A percentile compares a stretch with the other conserved stretches of the same genome.
Conservation (phyloP, 345 rosid species). For the Brassica incana region DNA sequence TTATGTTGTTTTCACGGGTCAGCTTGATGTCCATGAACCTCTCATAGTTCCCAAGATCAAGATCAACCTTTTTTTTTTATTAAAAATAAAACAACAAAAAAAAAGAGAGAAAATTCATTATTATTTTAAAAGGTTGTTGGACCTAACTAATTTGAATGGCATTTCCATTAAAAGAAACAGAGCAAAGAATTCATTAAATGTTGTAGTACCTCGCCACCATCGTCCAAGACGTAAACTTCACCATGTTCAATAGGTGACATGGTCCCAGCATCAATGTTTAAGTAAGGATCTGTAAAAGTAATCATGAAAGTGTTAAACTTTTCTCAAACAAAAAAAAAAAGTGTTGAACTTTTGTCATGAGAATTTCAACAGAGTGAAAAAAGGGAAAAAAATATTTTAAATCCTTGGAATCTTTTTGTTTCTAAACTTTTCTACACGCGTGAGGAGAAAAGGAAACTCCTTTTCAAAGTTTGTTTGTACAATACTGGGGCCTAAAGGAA, state of each 20-base stretch:
- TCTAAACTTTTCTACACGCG: constrained; percentile 33
- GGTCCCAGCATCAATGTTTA: constrained; percentile 90
- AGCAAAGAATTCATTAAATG: not conserved
- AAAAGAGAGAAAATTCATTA: not conserved
- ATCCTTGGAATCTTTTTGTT: constrained; percentile 14
- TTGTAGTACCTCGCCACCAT: constrained; percentile 77
- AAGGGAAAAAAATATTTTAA: not conserved
- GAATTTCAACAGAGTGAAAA: not conserved
- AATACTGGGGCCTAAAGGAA: constrained; percentile 23
- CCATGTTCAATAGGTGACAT: constrained; percentile 96
- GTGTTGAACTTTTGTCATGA: constrained; percentile 5
- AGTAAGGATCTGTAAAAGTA: constrained; percentile 57
- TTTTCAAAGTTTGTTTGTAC: constrained; percentile 6
- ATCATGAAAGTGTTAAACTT: not conserved
- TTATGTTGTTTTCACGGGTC: constrained; percentile 87
- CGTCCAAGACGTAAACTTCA: constrained; percentile 83
- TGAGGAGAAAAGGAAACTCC: not conserved
- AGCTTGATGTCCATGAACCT: constrained; percentile 82
- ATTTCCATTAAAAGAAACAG: constrained; percentile 1
- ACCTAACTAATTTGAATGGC: not conserved
- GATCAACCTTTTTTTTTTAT: constrained; percentile 75
- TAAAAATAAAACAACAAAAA: not conserved
- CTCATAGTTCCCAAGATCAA: constrained; percentile 99
- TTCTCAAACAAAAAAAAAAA: constrained; percentile 21
- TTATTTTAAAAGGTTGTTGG: not conserved